Base-by-base conservation (phyloP, 768 basidiomycete genomes). In the Tephrocybe rancida region DNA sequence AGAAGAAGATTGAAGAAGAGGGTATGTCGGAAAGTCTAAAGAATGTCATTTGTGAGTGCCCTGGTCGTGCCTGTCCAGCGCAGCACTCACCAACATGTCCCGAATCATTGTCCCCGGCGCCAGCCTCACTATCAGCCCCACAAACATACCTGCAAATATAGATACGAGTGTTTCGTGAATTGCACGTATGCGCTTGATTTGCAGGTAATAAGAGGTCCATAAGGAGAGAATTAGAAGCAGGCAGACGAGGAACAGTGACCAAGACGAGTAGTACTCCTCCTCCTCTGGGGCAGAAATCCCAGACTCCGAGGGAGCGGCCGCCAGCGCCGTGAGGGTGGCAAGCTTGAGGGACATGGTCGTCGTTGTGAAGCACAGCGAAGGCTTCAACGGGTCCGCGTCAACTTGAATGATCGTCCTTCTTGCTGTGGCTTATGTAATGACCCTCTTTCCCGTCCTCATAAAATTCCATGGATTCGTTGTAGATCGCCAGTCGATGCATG, bases 1-100 rank as follows among this genome's bases (percentile, higher is more conserved):
- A 98, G 83, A n/a, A 99, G 78, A 19, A 98, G 80, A 70, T 99
- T 98, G 79, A 98, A 97, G 78, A 99, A 96, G 45, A 98, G 78
- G 2, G 96, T 98, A 66, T 96, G 93, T 68, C 91, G 92, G 80
- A 96, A 96, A 8, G 92, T 95, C 95, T 96, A 63, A 2, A 60
- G 32, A 16, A n/a, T 18, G n/a, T 5, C 27, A 44, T 27, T 5
- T 47, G 9, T 46, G 45, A 5, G 21, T 32, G 1, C 10, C 29
- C 39, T 37, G 39, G 18, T 30, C 48, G 13, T 24, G 43, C 34
- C 3, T 11, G 22, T 22, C 35, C 25, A 50, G 42, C 27, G 21
- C 6, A 41, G 26, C 22, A 71, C 94, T 80, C 73, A 95, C 95
- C 76, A 99, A 77, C 96, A 99, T 99, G 65, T 95, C 93, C 62